These are phyloP conservation scores for Acmispon strigosus DNA, from an alignment of 306 rosid genomes.

Conservation along the genomic window DNA sequence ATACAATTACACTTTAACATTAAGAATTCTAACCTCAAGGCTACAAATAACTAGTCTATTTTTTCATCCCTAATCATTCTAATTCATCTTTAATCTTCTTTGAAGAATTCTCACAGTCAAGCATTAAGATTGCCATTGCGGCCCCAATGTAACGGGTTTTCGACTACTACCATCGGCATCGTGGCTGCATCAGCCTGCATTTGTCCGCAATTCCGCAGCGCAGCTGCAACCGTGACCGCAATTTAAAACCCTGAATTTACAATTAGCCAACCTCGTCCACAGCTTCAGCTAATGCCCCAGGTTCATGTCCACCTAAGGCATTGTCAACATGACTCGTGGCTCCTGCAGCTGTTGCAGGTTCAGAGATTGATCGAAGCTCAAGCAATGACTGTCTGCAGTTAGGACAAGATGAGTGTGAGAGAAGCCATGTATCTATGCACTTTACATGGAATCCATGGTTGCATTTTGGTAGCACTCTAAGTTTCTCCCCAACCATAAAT, in stretches of 20 bases:
- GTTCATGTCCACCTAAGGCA: no score
- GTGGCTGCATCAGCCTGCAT: no score
- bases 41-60: slow-evolving; percentile 12
- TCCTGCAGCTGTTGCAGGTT: neutral
- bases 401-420: slow-evolving; percentile 88
- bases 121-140: neutral
- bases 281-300: no score
- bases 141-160: no score
- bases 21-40: neutral
- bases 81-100: no score
- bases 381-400: slow-evolving; percentile 80
- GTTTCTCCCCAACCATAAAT: slow-evolving; percentile 64
- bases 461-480: slow-evolving; percentile 75
- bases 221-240: no score
- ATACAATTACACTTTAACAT: neutral
- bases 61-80: neutral
- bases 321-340: no score
- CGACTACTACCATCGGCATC: no score
- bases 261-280: slow-evolving; percentile 40
- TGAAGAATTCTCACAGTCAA: neutral
- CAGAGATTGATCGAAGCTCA: slow-evolving; percentile 34
- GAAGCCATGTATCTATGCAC: slow-evolving; percentile 83
- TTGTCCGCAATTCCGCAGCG: no score
- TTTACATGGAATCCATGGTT: slow-evolving; percentile 81
- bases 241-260: no score